Evolutionary conservation across 1,284 basidiomycete species (phyloP).

Genomic region (Tylopilus orsonianus): DNA sequence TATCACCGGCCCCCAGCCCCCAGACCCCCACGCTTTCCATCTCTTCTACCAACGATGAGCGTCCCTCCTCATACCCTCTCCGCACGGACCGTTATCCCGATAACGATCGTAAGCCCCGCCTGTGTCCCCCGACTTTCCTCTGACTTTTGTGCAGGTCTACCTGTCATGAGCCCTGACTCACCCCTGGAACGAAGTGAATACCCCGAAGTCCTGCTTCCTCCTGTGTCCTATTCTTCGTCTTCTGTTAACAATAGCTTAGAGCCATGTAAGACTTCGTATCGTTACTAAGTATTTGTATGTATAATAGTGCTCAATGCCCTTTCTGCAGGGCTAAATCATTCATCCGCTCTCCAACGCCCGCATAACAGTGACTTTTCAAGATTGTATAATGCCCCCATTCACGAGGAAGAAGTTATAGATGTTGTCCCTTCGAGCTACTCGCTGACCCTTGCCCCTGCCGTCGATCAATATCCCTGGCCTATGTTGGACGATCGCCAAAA

Average conservation of each 20-base stretch:
- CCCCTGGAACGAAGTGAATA: conserved; percentile 38
- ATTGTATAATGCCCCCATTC: conserved; percentile 13
- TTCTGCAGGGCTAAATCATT: conserved; percentile 46
- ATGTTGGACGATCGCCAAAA: conserved; percentile 21
- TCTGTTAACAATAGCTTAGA: conserved; percentile 47
- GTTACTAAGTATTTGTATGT: conserved; percentile 55
- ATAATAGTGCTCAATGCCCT: conserved; percentile 70
- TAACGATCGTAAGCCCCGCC: conserved; percentile 31
- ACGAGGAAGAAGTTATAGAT: conserved; percentile 16
- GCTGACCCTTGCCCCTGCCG: conserved; percentile 5
- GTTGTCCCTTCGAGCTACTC: conserved; percentile 26
- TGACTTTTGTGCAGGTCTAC: conserved; percentile 25
- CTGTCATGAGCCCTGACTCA: conserved; percentile 37
- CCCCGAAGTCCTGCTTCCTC: conserved; percentile 42
- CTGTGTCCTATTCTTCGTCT: conserved; percentile 33
- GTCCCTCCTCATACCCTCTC: conserved; percentile 43
- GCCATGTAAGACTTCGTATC: conserved; percentile 70
- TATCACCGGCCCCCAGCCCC: conserved; percentile 51
- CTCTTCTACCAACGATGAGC: conserved; percentile 43
- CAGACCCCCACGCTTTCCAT: conserved; percentile 52
- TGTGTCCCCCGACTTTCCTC: conserved; percentile 2
- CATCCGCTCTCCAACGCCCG: conserved; percentile 27
- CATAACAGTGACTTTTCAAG: conserved; percentile 33
- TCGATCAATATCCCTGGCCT: conserved; percentile 18
- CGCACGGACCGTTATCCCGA: conserved; percentile 40